Conservation (phyloP, 805 yeast species). For the Monosporozyma servazzii region DNA sequence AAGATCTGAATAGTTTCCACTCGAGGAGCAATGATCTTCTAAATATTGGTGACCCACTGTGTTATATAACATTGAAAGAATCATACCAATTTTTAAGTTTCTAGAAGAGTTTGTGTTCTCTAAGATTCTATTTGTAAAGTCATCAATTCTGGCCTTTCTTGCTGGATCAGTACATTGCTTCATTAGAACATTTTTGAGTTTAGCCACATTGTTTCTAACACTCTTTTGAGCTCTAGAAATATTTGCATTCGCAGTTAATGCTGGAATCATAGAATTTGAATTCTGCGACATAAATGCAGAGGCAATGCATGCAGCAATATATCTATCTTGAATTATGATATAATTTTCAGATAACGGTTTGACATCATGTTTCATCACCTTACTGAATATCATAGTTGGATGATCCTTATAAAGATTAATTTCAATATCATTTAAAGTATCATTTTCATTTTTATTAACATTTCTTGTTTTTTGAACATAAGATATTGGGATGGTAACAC, state of each 20-base stretch:
- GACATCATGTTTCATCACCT: slow-evolving; percentile 26
- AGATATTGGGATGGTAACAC: background rate
- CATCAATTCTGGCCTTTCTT: slow-evolving; percentile 18
- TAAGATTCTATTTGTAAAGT: slow-evolving; percentile 23
- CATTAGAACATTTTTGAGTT: slow-evolving; percentile 20
- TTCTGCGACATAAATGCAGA: slow-evolving; percentile 21
- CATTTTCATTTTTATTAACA: slow-evolving; percentile 3
- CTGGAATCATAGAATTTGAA: slow-evolving; percentile 25
- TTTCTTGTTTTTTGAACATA: slow-evolving; percentile 3
- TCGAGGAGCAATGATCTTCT: slow-evolving; percentile 22
- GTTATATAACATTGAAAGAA: slow-evolving; percentile 16
- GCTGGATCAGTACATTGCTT: slow-evolving; percentile 17
- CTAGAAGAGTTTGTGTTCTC: slow-evolving; percentile 18
- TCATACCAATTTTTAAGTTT: slow-evolving; percentile 16
- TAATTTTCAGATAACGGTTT: slow-evolving; percentile 28
- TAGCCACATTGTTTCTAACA: slow-evolving; percentile 14
- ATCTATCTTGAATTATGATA: slow-evolving; percentile 24
- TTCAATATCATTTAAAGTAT: slow-evolving; percentile 9
- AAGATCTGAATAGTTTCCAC: slow-evolving; percentile 21
- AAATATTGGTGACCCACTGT: slow-evolving; percentile 18
- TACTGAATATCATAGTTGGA: slow-evolving; percentile 25
- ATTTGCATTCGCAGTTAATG: slow-evolving; percentile 20
- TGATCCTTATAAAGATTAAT: slow-evolving; percentile 22
- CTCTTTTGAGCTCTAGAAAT: slow-evolving; percentile 22
- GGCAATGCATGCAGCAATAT: slow-evolving; percentile 22